phyloP scores from a whole-genome alignment of 2,329 filamentous ascomycete genomes.

The Biscogniauxia sp. region DNA sequence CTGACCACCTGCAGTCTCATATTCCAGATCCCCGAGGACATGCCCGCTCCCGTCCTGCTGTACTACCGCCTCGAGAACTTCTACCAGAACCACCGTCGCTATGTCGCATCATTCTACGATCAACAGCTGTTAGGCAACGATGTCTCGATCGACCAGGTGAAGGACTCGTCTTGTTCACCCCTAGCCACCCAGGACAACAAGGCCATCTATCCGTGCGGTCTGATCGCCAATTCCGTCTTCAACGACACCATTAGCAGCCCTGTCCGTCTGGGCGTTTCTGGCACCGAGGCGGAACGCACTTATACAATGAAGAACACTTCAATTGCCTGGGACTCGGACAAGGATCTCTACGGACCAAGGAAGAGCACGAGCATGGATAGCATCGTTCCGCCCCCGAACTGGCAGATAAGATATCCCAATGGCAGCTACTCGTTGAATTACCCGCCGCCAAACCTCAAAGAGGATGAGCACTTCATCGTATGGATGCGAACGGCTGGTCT shows the following conservation, averaged over 20 bases:
- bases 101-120: conserved; percentile 84
- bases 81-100: conserved; percentile 97
- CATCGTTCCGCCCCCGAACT: conserved; percentile 83
- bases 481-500: conserved; percentile 98
- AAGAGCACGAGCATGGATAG: conserved; percentile 56
- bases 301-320: conserved; percentile 75
- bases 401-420: conserved; percentile 67
- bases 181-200: conserved; percentile 57
- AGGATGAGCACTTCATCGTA: conserved; percentile 86
- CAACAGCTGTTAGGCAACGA: conserved; percentile 74
- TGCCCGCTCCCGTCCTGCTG: conserved; percentile 80
- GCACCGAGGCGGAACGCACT: conserved; percentile 39
- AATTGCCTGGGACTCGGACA: conserved; percentile 87
- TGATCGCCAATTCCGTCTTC: conserved; percentile 96
- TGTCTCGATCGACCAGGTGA: conserved; percentile 59
- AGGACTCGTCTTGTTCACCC: conserved; percentile 71
- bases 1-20: conserved; percentile 65
- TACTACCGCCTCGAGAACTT: conserved; percentile 98
- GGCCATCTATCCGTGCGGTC: conserved; percentile 88
- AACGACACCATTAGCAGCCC: conserved; percentile 84
- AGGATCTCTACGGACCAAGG: conserved; percentile 71
- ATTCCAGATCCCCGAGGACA: conserved; percentile 76
- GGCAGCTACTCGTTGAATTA: conserved; percentile 65
- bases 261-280: conserved; percentile 52
- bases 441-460: conserved; percentile 68